Conservation (phyloP, 202 grass and related monocot genomes). For the Elaeis oleifera region DNA sequence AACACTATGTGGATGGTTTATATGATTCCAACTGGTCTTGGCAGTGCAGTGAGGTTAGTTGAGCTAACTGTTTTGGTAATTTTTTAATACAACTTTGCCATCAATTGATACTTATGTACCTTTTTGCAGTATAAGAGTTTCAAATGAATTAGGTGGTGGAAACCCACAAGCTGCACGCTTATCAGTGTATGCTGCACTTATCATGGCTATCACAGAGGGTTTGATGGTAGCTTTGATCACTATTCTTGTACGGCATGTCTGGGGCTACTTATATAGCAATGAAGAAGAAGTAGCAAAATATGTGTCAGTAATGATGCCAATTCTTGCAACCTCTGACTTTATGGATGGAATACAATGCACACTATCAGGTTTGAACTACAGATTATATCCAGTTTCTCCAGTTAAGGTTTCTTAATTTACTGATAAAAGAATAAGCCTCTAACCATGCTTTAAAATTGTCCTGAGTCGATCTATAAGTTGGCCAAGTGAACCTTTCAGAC, state of each 20-base stretch:
- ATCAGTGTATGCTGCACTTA: constrained; percentile 47
- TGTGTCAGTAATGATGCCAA: constrained; percentile 81
- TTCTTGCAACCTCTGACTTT: constrained; percentile 82
- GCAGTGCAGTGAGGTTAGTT: constrained; percentile 66
- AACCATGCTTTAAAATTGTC: too few relatives aligned
- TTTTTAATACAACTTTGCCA: neutral
- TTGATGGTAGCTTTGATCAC: constrained; percentile 48
- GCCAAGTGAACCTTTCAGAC: too few relatives aligned
- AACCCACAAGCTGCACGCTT: constrained; percentile 43
- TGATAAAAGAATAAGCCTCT: too few relatives aligned
- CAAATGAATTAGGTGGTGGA: constrained; percentile 83
- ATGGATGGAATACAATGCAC: constrained; percentile 96
- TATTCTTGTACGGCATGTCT: constrained; percentile 46
- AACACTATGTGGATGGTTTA: constrained; percentile 99
- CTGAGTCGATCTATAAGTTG: too few relatives aligned
- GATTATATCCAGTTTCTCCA: constrained; percentile 1
- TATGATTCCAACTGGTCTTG: constrained; percentile 92
- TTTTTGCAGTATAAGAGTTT: constrained; percentile 66
- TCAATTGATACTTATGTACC: neutral
- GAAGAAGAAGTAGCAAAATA: constrained; percentile 62
- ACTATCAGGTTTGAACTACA: constrained; percentile 55
- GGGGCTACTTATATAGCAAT: constrained; percentile 77
- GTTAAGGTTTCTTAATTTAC: neutral
- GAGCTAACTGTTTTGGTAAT: neutral
- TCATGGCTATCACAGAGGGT: constrained; percentile 61